phyloP scores from a whole-genome alignment of 164 flowering plant genomes.

The Santalum album region DNA sequence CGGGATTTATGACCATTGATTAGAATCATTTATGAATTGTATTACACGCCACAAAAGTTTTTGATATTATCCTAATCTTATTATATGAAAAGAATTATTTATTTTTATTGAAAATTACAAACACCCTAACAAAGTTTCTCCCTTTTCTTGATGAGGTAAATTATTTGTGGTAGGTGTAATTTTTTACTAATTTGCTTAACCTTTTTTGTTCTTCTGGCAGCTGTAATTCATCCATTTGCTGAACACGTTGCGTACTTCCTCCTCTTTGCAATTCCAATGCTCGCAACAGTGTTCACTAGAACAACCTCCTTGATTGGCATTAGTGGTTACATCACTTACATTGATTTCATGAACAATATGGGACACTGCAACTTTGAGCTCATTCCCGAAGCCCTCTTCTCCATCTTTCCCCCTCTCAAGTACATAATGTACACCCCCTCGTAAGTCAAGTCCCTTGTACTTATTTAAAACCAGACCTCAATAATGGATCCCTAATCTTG shows the following conservation, averaged over 20 bases:
- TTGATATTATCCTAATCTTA: no score
- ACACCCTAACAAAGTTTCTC: no score
- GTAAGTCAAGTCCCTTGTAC: conserved; percentile 22
- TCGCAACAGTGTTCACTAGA: conserved; percentile 7
- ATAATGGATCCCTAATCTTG: no score
- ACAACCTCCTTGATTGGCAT: conserved; percentile 18
- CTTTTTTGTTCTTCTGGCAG: conserved; percentile 20
- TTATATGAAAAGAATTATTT: no score
- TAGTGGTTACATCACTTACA: conserved; percentile 18
- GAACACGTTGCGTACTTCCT: conserved; percentile 28
- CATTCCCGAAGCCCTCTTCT: conserved; percentile 30
- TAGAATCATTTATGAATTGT: no score
- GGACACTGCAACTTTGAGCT: conserved; percentile 63
- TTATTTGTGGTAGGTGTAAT: no score
- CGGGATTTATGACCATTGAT: no score
- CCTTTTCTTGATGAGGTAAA: no score
- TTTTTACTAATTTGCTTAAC: neutral
- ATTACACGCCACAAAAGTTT: no score
- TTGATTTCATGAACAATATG: conserved; percentile 54
- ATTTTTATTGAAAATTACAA: no score
- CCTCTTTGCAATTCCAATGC: conserved; percentile 30
- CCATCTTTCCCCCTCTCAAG: conserved; percentile 37
- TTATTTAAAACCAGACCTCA: no score
- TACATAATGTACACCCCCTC: conserved; percentile 62
- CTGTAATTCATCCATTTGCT: conserved; percentile 54